A percentile compares a stretch with the other conserved stretches of the same genome.
phyloP scores from a whole-genome alignment of 2,329 filamentous ascomycete genomes.

The Fusarium clavum region DNA sequence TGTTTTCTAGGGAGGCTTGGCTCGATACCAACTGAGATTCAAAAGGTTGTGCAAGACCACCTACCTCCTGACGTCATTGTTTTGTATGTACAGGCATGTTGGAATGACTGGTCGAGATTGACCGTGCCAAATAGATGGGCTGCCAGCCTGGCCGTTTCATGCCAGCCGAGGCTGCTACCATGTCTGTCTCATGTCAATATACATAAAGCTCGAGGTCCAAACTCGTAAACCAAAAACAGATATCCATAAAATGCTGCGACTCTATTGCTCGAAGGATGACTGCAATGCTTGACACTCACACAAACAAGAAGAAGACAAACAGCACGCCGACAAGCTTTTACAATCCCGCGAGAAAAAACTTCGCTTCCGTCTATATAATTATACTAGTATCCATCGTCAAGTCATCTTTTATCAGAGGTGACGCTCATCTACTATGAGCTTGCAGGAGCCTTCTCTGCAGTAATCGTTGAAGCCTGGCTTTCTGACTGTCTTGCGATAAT shows the following conservation, averaged over 20 bases:
- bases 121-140: neutral
- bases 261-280: slow-evolving; percentile 7
- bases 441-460: slow-evolving; percentile 29
- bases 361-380: slow-evolving; percentile 28
- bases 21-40: neutral
- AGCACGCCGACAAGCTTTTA: slow-evolving; percentile 28
- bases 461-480: slow-evolving; percentile 2
- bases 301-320: slow-evolving; percentile 28
- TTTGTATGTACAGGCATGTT: neutral
- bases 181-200: neutral
- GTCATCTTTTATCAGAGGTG: slow-evolving; percentile 32
- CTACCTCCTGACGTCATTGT: neutral
- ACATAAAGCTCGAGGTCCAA: slow-evolving; percentile 37
- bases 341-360: slow-evolving; percentile 20
- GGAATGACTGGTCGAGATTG: neutral
- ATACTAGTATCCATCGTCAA: slow-evolving; percentile 44
- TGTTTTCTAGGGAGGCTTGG: neutral
- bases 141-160: neutral
- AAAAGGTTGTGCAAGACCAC: neutral
- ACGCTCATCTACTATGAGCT: slow-evolving; percentile 9
- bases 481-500: slow-evolving; percentile 30
- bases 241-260: slow-evolving; percentile 42
- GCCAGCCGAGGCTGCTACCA: neutral
- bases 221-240: slow-evolving; percentile 40
- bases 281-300: slow-evolving; percentile 28